Percentiles rank a stretch among this genome's conserved stretches.
Conservation (phyloP, 1,139 yeast species). For the Hyphopichia pseudoburtonii region DNA sequence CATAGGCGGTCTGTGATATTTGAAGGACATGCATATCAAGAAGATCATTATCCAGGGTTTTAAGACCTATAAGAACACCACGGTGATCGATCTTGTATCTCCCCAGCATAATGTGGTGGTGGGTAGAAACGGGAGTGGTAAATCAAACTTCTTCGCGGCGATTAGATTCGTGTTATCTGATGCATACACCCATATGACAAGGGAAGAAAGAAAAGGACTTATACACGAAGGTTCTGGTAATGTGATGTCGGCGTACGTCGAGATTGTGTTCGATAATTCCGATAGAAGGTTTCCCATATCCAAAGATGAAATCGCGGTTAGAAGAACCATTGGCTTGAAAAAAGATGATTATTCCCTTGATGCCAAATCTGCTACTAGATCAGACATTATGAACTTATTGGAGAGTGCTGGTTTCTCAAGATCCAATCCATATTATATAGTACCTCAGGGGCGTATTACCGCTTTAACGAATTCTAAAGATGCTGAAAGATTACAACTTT, state of each 20-base stretch:
- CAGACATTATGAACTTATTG: conserved; percentile 78
- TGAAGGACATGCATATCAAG: conserved; percentile 43
- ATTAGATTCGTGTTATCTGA: conserved; percentile 90
- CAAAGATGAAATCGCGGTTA: conserved; percentile 64
- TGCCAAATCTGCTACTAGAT: conserved; percentile 72
- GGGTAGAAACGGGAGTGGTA: conserved; percentile 96
- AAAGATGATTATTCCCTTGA: conserved; percentile 88
- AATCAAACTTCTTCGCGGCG: conserved; percentile 94
- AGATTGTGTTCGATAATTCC: conserved; percentile 78
- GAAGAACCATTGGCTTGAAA: conserved; percentile 89
- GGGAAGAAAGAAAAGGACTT: conserved; percentile 86
- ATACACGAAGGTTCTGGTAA: conserved; percentile 92
- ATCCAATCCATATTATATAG: conserved; percentile 92
- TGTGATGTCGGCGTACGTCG: conserved; percentile 91
- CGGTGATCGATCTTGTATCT: conserved; percentile 72
- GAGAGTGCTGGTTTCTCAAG: conserved; percentile 93
- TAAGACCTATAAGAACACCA: conserved; percentile 87
- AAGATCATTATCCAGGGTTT: conserved; percentile 81
- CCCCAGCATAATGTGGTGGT: conserved; percentile 88
- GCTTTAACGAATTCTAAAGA: conserved; percentile 88
- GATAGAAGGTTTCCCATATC: conserved; percentile 75
- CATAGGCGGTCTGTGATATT: no score
- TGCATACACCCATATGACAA: conserved; percentile 82
- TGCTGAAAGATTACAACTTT: conserved; percentile 68
- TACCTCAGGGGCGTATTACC: conserved; percentile 92